Conservation (phyloP, 2,329 filamentous ascomycete genomes). For the Laburnicola sp. region DNA sequence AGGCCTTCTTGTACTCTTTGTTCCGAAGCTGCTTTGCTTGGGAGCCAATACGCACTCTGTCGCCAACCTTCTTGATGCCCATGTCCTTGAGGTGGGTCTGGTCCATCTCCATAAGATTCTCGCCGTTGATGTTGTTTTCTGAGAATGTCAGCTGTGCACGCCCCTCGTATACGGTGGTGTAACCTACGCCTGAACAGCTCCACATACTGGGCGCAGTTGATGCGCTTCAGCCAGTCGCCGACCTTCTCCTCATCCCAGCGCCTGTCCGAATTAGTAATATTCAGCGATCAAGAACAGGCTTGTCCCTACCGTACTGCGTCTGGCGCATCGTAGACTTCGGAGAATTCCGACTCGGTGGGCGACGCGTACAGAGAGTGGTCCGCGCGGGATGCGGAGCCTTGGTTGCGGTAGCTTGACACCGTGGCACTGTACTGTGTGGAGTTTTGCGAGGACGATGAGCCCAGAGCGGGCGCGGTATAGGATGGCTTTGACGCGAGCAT, state of each 20-base stretch:
- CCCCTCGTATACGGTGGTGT: background rate
- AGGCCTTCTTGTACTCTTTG: conserved; percentile 53
- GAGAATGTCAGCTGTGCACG: conserved; percentile 23
- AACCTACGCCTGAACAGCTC: conserved; percentile 72
- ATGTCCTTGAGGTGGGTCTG: conserved; percentile 96
- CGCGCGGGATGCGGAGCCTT: conserved; percentile 35
- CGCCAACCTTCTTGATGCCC: conserved; percentile 96
- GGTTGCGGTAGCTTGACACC: conserved; percentile 42
- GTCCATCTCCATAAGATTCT: conserved; percentile 95
- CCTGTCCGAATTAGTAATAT: conserved; percentile 41
- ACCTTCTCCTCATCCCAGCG: conserved; percentile 90
- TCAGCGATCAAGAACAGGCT: conserved; percentile 3
- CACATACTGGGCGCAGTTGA: conserved; percentile 94
- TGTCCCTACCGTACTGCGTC: conserved; percentile 56
- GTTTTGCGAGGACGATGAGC: conserved; percentile 33
- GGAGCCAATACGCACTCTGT: conserved; percentile 77
- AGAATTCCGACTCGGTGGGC: conserved; percentile 91
- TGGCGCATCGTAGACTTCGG: conserved; percentile 71
- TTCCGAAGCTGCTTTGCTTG: conserved; percentile 55
- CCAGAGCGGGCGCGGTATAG: conserved; percentile 61
- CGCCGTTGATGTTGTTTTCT: conserved; percentile 95
- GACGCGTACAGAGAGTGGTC: conserved; percentile 68
- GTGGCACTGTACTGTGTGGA: conserved; percentile 41
- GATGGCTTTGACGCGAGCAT: conserved; percentile 77
- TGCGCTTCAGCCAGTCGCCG: conserved; percentile 84